A percentile compares a stretch with the other conserved stretches of the same genome.
phyloP scores from a whole-genome alignment of 2,329 filamentous ascomycete genomes.

The Ilyonectria mors-panacis region DNA sequence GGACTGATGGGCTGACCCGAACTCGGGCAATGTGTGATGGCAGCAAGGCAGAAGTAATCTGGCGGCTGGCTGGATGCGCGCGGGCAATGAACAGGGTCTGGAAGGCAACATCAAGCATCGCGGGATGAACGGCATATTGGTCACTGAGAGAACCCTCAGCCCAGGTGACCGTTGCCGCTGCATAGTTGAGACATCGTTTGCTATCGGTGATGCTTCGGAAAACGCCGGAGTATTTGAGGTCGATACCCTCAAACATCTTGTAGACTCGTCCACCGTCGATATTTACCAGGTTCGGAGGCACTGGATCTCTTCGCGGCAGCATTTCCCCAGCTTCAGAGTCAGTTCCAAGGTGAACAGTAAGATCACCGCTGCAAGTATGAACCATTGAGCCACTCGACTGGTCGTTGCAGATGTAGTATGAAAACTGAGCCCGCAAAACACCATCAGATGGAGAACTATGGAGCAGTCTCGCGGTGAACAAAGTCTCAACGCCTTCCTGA shows the following conservation, averaged over 20 bases:
- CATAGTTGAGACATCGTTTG: slow-evolving; percentile 27
- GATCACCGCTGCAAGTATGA: slow-evolving; percentile 29
- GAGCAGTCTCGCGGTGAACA: slow-evolving; percentile 26
- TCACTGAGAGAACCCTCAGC: slow-evolving; percentile 26
- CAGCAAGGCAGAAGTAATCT: slow-evolving; percentile 20
- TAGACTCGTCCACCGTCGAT: slow-evolving; percentile 28
- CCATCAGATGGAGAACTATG: slow-evolving; percentile 1
- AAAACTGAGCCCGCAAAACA: slow-evolving; percentile 25
- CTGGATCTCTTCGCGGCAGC: slow-evolving; percentile 20
- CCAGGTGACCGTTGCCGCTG: slow-evolving; percentile 22
- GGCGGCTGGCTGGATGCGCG: slow-evolving; percentile 22
- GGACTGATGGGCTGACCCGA: slow-evolving; percentile 22
- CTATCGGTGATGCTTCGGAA: slow-evolving; percentile 27
- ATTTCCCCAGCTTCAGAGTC: slow-evolving; percentile 11
- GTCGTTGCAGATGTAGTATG: slow-evolving; percentile 33
- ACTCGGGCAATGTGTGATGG: slow-evolving; percentile 29
- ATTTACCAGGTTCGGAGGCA: slow-evolving; percentile 21
- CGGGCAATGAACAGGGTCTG: slow-evolving; percentile 25
- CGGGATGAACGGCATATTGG: slow-evolving; percentile 24
- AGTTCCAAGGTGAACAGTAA: slow-evolving; percentile 21
- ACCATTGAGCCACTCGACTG: slow-evolving; percentile 22
- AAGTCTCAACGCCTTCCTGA: slow-evolving; percentile 29
- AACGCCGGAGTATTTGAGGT: slow-evolving; percentile 29
- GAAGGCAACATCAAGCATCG: slow-evolving; percentile 28
- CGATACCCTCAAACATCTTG: slow-evolving; percentile 29